Evolutionary conservation across 75 land plant species (phyloP).

Genomic region (Pinus taeda): DNA sequence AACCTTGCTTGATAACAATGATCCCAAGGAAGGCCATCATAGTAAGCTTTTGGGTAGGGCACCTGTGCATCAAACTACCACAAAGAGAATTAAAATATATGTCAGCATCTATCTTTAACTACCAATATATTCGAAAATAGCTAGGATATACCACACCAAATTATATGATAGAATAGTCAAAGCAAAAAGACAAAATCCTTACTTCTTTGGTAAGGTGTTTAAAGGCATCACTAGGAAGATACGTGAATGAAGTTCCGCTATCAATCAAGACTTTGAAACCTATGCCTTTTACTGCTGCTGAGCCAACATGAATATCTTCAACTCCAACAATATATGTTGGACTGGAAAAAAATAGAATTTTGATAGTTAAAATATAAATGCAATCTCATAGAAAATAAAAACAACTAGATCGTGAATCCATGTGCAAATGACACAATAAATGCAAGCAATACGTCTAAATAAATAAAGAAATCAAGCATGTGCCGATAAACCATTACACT

Average conservation of each 20-base stretch:
- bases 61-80: constrained; percentile 64
- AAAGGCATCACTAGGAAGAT: constrained; percentile 56
- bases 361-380: not conserved
- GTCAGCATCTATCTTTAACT: not conserved
- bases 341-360: constrained; percentile 23
- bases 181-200: constrained; percentile 10
- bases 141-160: not conserved
- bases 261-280: constrained; percentile 51
- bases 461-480: not conserved
- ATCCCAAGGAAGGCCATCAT: constrained; percentile 40
- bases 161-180: not conserved
- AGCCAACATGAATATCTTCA: constrained; percentile 48
- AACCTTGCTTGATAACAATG: constrained; percentile 71
- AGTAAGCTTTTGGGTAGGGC: constrained; percentile 27
- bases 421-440: not conserved
- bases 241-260: constrained; percentile 86
- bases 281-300: constrained; percentile 26
- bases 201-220: constrained; percentile 53
- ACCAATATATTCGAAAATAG: not conserved
- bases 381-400: not conserved
- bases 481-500: not conserved
- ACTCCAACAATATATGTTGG: constrained; percentile 56
- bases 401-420: not conserved
- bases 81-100: not conserved
- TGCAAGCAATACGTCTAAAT: not conserved